phyloP scores from a whole-genome alignment of 768 basidiomycete species.

The Trametes punicea region DNA sequence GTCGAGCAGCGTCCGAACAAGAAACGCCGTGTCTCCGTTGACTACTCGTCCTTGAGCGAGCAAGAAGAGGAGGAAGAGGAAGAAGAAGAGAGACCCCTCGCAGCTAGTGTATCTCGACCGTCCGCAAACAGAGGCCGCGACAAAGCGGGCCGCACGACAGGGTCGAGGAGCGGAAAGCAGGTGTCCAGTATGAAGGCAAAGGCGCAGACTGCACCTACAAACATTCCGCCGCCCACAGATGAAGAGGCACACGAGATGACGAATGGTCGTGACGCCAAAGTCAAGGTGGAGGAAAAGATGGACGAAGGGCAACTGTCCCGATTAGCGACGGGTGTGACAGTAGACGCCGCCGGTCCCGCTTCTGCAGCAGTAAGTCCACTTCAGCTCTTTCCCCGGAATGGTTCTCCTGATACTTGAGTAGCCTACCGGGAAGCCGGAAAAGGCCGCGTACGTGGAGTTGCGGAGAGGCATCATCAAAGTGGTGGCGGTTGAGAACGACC shows the following conservation, averaged over 20 bases:
- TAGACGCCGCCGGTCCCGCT: constrained; percentile 54
- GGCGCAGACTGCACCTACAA: constrained; percentile 51
- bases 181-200: constrained; percentile 57
- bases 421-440: constrained; percentile 62
- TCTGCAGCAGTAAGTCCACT: constrained; percentile 44
- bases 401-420: constrained; percentile 24
- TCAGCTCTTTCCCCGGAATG: not conserved
- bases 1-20: constrained; percentile 27
- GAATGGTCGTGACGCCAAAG: constrained; percentile 48
- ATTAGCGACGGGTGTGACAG: constrained; percentile 75
- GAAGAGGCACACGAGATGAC: constrained; percentile 36
- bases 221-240: constrained; percentile 39
- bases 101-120: constrained; percentile 7
- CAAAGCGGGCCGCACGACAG: constrained; percentile 5
- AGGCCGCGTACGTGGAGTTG: constrained; percentile 77
- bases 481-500: constrained; percentile 81
- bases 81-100: constrained; percentile 25
- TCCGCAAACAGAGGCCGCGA: constrained; percentile 6
- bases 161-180: constrained; percentile 48
- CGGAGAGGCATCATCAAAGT: constrained; percentile 81
- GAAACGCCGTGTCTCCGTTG: constrained; percentile 26
- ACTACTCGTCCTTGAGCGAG: constrained; percentile 30
- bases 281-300: constrained; percentile 78
- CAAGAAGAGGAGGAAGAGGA: constrained; percentile 23
- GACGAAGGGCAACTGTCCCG: constrained; percentile 74